Percentiles rank a stretch among this genome's conserved stretches.
Conservation (phyloP, 1,284 basidiomycete species). For the Leccinum pachyderme region DNA sequence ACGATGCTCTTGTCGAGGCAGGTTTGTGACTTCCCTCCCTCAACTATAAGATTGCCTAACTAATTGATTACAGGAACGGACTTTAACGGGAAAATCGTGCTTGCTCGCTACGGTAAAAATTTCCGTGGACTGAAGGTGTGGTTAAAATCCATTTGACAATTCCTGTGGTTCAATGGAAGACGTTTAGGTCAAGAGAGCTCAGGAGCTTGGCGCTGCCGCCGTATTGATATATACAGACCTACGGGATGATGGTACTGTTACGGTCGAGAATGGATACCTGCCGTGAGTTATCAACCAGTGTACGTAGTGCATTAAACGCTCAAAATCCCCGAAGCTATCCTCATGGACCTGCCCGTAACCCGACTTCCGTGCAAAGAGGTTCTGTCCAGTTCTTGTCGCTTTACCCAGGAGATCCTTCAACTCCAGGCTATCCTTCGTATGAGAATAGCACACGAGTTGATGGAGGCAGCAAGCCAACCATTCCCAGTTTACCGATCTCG, state of each 20-base stretch:
- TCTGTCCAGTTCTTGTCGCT: conserved; percentile 69
- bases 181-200: conserved; percentile 57
- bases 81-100: conserved; percentile 63
- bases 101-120: conserved; percentile 64
- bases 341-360: conserved; percentile 70
- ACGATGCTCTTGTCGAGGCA: conserved; percentile 32
- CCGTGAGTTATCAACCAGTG: conserved; percentile 32
- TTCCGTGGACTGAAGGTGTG: conserved; percentile 71
- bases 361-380: conserved; percentile 69
- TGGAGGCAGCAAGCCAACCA: conserved; percentile 59
- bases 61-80: conserved; percentile 46
- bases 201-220: conserved; percentile 66
- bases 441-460: conserved; percentile 64
- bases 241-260: conserved; percentile 71
- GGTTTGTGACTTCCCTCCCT: conserved; percentile 16
- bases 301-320: conserved; percentile 6
- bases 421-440: conserved; percentile 74
- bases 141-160: background rate
- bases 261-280: conserved; percentile 59
- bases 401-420: conserved; percentile 71
- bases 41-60: background rate
- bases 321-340: conserved; percentile 44
- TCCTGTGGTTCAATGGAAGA: background rate
- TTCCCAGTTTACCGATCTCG: conserved; percentile 64
- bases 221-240: conserved; percentile 72